Evolutionary conservation across 2,329 filamentous ascomycete species (phyloP).

Genomic region (Pseudogymnoascus verrucosus): DNA sequence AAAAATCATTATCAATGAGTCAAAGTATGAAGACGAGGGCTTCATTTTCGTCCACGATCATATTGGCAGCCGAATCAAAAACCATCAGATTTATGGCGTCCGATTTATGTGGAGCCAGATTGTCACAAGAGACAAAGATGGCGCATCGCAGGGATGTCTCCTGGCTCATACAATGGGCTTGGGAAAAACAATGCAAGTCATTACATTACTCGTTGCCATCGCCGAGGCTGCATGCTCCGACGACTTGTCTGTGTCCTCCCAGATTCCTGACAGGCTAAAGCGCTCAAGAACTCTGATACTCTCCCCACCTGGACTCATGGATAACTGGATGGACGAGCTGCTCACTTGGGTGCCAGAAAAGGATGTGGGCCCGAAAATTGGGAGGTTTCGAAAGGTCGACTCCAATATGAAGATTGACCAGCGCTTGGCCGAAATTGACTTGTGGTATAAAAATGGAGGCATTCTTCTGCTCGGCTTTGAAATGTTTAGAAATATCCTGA

Average conservation of each 20-base stretch:
- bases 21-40: slow-evolving; percentile 50
- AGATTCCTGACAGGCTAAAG: slow-evolving; percentile 61
- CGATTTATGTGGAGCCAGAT: slow-evolving; percentile 86
- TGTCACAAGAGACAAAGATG: slow-evolving; percentile 46
- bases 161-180: slow-evolving; percentile 87
- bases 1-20: slow-evolving; percentile 57
- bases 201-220: slow-evolving; percentile 72
- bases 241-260: slow-evolving; percentile 47
- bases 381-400: slow-evolving; percentile 48
- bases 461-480: slow-evolving; percentile 70
- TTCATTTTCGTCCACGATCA: slow-evolving; percentile 56
- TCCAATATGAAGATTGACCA: slow-evolving; percentile 28
- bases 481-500: slow-evolving; percentile 47
- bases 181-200: slow-evolving; percentile 87
- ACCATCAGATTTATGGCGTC: slow-evolving; percentile 73
- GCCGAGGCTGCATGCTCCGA: slow-evolving; percentile 54
- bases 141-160: slow-evolving; percentile 59
- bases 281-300: slow-evolving; percentile 61
- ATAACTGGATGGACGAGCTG: slow-evolving; percentile 80
- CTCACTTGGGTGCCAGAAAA: slow-evolving; percentile 55
- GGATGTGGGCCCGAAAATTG: slow-evolving; percentile 36
- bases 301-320: slow-evolving; percentile 65
- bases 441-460: slow-evolving; percentile 60
- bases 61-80: slow-evolving; percentile 61
- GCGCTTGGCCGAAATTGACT: slow-evolving; percentile 39